Evolutionary conservation across 1,284 basidiomycete species (phyloP), one percentile per base, ranked within the genome.

Genomic region (Papiliotrema fonsecae): DNA sequence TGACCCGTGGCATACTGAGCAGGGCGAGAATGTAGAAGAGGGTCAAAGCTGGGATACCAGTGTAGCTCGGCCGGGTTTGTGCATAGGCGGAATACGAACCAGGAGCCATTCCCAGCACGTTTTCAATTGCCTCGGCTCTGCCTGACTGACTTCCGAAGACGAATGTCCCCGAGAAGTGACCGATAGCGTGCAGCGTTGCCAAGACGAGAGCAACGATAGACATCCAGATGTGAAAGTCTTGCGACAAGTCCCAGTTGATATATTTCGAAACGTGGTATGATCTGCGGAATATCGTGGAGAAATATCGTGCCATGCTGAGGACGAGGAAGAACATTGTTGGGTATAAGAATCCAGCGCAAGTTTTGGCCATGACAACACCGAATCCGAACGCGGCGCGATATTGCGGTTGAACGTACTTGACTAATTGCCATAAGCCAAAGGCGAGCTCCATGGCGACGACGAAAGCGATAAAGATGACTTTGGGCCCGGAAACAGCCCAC

Each of bases 291-390:
- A 56, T 41, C 6, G 62, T 64, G 5, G 62, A 60, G 35, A 61
- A 51, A 47, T 60, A 56, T 3, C 62, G 54, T n/a, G 48, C 48
- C 62, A 64, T 64, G 10, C 47, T 51, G 27, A 61, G 55, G 26
- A 64, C 40, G 18, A 64, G 49, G 52, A 61, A 60, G 55, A 64
- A 64, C 28, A 61, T 45, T 4, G 58, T 60, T 11, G 55, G 52
- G 49, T 64, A 64, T 6, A 64, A 54, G 32, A 53, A 42, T 11
- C 61, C 61, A 2, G 61, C 61, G 42, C 49, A 56, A 2, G 61
- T 60, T 45, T 64, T 64, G 30, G 62, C 60, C 14, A 64, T 36
- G 32, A 61, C 62, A 9, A 64, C 62, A 3, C 62, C 62, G 60
- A 60, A 64, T 26, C 62, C 62, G 6, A 64, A 51, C 13, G 52